These are phyloP conservation scores for Ilyonectria robusta DNA, from an alignment of 2,329 filamentous ascomycete species.

Conservation along the genomic window DNA sequence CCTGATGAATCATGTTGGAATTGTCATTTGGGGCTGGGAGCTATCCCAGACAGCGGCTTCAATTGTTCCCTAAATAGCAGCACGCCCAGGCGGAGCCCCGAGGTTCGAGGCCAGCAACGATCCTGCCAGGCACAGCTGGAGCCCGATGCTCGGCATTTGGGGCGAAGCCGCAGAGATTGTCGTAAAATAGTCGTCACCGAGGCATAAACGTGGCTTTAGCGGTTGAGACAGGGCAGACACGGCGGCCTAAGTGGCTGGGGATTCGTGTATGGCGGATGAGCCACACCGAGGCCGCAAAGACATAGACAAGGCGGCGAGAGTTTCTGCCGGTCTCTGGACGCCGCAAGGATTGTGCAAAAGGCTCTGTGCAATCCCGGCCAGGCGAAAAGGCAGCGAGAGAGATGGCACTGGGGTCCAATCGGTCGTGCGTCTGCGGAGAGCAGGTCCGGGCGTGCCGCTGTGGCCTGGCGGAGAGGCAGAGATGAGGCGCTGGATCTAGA, in stretches of 20 bases:
- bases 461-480: slow-evolving; percentile 14
- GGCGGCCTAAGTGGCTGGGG: slow-evolving; percentile 38
- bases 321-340: background rate
- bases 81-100: slow-evolving; percentile 31
- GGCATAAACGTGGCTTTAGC: slow-evolving; percentile 31
- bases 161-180: slow-evolving; percentile 40
- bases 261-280: slow-evolving; percentile 30
- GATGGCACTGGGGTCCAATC: slow-evolving; percentile 43
- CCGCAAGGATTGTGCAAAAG: slow-evolving; percentile 10
- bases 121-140: slow-evolving; percentile 30
- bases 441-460: slow-evolving; percentile 42
- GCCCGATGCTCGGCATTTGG: slow-evolving; percentile 17
- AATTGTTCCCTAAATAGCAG: slow-evolving; percentile 43
- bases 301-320: background rate
- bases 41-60: slow-evolving; percentile 11
- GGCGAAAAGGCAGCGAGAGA: slow-evolving; percentile 32
- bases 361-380: slow-evolving; percentile 28
- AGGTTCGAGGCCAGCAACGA: slow-evolving; percentile 28
- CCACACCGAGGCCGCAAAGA: slow-evolving; percentile 24
- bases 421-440: slow-evolving; percentile 41
- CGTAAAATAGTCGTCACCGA: slow-evolving; percentile 33
- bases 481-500: slow-evolving; percentile 36
- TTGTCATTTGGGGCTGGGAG: slow-evolving; percentile 11
- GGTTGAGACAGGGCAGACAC: slow-evolving; percentile 30
- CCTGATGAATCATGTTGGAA: slow-evolving; percentile 9